Evolutionary conservation across 129 eudicot species (phyloP).

Genomic region (Scalesia atractyloides): DNA sequence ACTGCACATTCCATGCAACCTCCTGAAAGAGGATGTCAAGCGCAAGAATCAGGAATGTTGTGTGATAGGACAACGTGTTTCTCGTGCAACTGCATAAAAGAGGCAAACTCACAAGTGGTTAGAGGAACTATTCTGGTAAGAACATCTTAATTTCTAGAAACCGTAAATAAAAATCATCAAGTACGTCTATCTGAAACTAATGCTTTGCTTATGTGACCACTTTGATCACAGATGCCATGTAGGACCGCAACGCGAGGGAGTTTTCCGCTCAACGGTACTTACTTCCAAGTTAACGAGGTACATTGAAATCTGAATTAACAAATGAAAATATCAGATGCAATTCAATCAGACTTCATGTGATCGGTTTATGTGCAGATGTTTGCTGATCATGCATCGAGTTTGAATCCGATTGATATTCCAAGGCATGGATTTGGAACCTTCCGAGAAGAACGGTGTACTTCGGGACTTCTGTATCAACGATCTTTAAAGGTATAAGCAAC

Average conservation of each 20-base stretch:
- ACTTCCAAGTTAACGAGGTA: constrained; percentile 99
- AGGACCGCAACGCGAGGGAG: constrained; percentile 97
- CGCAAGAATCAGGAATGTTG: constrained; percentile 50
- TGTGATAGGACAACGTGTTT: constrained; percentile 64
- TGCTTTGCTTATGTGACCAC: constrained; percentile 16
- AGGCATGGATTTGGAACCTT: constrained; percentile 71
- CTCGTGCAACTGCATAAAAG: constrained; percentile 68
- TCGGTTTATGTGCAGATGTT: constrained; percentile 58
- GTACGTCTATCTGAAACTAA: not conserved
- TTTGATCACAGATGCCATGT: constrained; percentile 79
- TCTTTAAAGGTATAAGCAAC: constrained; percentile 67
- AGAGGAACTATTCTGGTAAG: constrained; percentile 94
- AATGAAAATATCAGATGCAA: constrained; percentile 19
- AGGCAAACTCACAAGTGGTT: constrained; percentile 72
- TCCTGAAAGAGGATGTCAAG: constrained; percentile 66
- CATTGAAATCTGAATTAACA: not conserved
- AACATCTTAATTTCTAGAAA: constrained; percentile 1
- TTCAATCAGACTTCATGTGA: constrained; percentile 6
- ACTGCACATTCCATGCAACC: constrained; percentile 77
- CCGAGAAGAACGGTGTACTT: constrained; percentile 79
- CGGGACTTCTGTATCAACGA: constrained; percentile 87
- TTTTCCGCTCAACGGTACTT: constrained; percentile 96
- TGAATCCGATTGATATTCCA: constrained; percentile 77
- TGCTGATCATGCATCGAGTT: constrained; percentile 94
- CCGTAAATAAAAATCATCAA: constrained; percentile 2